Percentiles rank a stretch among this genome's conserved stretches.
phyloP scores from a whole-genome alignment of 495 filamentous ascomycete species.

The Bacidia rubella region DNA sequence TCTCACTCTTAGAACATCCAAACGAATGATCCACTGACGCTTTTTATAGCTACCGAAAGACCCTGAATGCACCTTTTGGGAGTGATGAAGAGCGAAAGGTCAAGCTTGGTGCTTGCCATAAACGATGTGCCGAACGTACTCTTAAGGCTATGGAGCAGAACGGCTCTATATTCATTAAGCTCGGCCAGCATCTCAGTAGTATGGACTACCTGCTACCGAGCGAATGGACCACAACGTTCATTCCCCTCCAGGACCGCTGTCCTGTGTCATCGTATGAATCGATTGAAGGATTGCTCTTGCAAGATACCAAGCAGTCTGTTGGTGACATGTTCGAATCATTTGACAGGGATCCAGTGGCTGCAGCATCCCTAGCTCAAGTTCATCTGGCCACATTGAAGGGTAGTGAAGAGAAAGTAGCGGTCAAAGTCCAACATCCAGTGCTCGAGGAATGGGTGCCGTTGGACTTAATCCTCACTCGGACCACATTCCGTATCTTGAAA shows the following conservation, averaged over 20 bases:
- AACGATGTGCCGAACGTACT: conserved; percentile 82
- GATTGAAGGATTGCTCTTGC: conserved; percentile 70
- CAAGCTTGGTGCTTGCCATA: conserved; percentile 73
- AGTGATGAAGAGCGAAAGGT: conserved; percentile 46
- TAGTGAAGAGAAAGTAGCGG: conserved; percentile 81
- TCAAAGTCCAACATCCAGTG: conserved; percentile 91
- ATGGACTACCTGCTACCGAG: conserved; percentile 89
- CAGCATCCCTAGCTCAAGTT: conserved; percentile 89
- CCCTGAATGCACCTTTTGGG: conserved; percentile 51
- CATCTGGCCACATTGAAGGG: conserved; percentile 78
- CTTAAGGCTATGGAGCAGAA: conserved; percentile 80
- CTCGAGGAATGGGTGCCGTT: conserved; percentile 85
- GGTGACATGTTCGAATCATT: conserved; percentile 77
- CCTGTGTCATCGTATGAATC: conserved; percentile 85
- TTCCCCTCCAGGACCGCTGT: conserved; percentile 91
- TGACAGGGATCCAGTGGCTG: conserved; percentile 65
- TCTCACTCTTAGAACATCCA: conserved; percentile 13
- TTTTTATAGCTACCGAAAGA: conserved; percentile 58
- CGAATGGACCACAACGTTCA: conserved; percentile 94
- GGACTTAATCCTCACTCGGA: conserved; percentile 73
- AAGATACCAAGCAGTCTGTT: conserved; percentile 70
- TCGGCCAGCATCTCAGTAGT: conserved; percentile 90
- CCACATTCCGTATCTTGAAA: conserved; percentile 82
- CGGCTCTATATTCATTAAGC: conserved; percentile 95
- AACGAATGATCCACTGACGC: not conserved